Conservation (phyloP, 805 yeast genomes). For the Teunomyces panamensis region DNA sequence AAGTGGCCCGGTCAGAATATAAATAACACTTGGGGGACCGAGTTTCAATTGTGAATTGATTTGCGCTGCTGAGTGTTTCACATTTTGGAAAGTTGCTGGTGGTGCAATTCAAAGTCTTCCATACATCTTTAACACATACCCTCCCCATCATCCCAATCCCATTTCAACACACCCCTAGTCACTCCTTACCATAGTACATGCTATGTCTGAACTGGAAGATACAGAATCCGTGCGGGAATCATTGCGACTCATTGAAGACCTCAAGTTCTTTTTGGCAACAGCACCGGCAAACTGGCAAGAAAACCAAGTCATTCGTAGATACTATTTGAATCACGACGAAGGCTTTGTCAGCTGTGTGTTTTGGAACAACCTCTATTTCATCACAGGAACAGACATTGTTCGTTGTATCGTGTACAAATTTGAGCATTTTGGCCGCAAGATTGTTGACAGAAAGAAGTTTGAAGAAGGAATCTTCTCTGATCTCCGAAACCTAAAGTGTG, state of each 20-base stretch:
- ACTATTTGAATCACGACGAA: conserved; percentile 81
- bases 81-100: not conserved
- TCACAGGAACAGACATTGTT: conserved; percentile 96
- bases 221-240: conserved; percentile 40
- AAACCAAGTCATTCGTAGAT: conserved; percentile 81
- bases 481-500: conserved; percentile 79
- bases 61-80: not conserved
- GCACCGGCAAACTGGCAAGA: conserved; percentile 96
- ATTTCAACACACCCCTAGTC: not conserved
- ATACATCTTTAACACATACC: not conserved
- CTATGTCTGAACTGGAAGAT: conserved; percentile 6
- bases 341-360: conserved; percentile 89
- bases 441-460: conserved; percentile 85
- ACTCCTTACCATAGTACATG: conserved; percentile 1
- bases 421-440: conserved; percentile 83
- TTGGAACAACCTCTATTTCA: conserved; percentile 86
- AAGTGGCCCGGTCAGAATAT: conserved; percentile 4
- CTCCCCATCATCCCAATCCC: not conserved
- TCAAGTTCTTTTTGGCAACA: conserved; percentile 82
- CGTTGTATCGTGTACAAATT: conserved; percentile 86
- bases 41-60: conserved; percentile 11
- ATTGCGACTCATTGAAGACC: conserved; percentile 63
- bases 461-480: conserved; percentile 97
- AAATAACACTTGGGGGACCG: conserved; percentile 4
- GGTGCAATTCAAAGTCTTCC: not conserved